These are phyloP conservation scores for Ascochyta viciae-villosae DNA, from an alignment of 2,329 filamentous ascomycete genomes.

Conservation along the genomic window DNA sequence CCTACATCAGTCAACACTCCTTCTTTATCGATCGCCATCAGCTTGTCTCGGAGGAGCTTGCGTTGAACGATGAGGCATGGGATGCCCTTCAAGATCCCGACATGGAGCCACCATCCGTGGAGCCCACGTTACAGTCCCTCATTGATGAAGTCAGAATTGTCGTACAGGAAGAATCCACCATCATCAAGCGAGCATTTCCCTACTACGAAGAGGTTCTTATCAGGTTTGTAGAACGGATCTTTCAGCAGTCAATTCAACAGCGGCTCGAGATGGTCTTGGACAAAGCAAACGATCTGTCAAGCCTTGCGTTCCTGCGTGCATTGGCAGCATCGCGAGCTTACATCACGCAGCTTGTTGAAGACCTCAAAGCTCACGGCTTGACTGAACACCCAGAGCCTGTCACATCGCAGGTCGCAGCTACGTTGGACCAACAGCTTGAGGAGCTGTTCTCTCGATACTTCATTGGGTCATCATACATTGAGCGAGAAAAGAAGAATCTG, in stretches of 20 bases:
- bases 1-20: slow-evolving; percentile 98
- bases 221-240: slow-evolving; percentile 93
- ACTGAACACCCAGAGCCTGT: slow-evolving; percentile 94
- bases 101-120: slow-evolving; percentile 86
- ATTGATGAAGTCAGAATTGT: slow-evolving; percentile 94
- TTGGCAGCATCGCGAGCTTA: slow-evolving; percentile 90
- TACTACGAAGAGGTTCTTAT: slow-evolving; percentile 93
- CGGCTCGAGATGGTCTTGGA: slow-evolving; percentile 93
- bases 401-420: slow-evolving; percentile 79
- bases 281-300: slow-evolving; percentile 91
- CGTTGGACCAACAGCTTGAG: slow-evolving; percentile 72
- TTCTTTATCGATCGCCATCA: slow-evolving; percentile 98
- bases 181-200: slow-evolving; percentile 95
- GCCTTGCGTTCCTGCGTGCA: slow-evolving; percentile 87
- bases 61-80: slow-evolving; percentile 76
- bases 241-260: slow-evolving; percentile 98
- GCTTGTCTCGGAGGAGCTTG: slow-evolving; percentile 84
- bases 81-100: slow-evolving; percentile 94
- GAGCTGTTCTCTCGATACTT: slow-evolving; percentile 73
- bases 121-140: slow-evolving; percentile 88
- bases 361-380: slow-evolving; percentile 90
- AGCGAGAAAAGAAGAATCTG: slow-evolving; percentile 70
- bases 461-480: slow-evolving; percentile 69
- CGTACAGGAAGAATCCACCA: slow-evolving; percentile 95
- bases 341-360: slow-evolving; percentile 86